Evolutionary conservation across 768 basidiomycete genomes (phyloP).

Genomic region (Cystobasidium tubakii): DNA sequence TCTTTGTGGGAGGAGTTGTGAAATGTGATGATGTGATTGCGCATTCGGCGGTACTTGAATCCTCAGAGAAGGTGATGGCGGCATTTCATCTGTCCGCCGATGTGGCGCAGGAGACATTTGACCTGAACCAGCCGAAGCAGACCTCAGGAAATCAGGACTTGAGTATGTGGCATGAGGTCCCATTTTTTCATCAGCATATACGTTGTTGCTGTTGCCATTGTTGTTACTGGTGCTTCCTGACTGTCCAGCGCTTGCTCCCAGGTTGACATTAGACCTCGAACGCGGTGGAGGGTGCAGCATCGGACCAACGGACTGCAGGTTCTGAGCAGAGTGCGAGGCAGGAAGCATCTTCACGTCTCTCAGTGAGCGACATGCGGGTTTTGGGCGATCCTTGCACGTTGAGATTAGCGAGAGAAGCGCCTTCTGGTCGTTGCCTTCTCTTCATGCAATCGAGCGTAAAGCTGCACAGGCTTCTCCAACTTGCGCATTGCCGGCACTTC

Average conservation of each 20-base stretch:
- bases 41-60: neutral
- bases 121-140: neutral
- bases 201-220: neutral
- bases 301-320: slow-evolving; percentile 1
- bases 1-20: neutral
- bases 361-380: neutral
- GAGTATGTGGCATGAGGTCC: neutral
- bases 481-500: too few relatives aligned
- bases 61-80: neutral
- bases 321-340: neutral
- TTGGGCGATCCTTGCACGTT: too few relatives aligned
- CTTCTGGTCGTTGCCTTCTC: too few relatives aligned
- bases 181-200: neutral
- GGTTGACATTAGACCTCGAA: slow-evolving; percentile 10
- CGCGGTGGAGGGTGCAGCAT: slow-evolving; percentile 9
- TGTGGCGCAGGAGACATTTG: neutral
- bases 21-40: neutral
- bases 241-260: neutral
- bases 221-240: neutral
- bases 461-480: too few relatives aligned
- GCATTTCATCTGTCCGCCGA: neutral
- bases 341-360: slow-evolving; percentile 3
- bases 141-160: neutral
- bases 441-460: too few relatives aligned
- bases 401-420: too few relatives aligned